These are phyloP conservation scores for Aspergillus coremiiformis DNA, from an alignment of 495 filamentous ascomycete genomes.

Conservation along the genomic window DNA sequence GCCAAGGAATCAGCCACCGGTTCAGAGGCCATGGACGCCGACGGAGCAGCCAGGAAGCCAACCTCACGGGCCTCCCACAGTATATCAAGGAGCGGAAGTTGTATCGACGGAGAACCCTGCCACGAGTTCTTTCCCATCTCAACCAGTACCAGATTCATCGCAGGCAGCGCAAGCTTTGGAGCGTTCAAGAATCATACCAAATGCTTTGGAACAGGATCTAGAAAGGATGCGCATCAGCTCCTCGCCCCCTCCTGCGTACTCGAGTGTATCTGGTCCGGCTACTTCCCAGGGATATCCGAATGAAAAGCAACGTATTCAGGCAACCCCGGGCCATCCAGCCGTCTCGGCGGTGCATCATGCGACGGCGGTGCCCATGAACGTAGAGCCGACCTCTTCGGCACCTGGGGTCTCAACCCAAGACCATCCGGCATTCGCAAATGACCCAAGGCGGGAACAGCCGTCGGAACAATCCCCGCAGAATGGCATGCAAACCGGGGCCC, in stretches of 20 bases:
- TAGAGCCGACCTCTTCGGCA: conserved; percentile 19
- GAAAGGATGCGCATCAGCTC: conserved; percentile 75
- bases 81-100: conserved; percentile 76
- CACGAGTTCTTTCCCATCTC: conserved; percentile 25
- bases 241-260: conserved; percentile 89
- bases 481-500: conserved; percentile 28
- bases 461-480: conserved; percentile 30
- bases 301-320: conserved; percentile 57
- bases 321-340: conserved; percentile 16
- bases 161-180: conserved; percentile 22
- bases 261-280: conserved; percentile 55
- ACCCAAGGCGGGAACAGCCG: conserved; percentile 46
- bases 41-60: conserved; percentile 84
- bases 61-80: conserved; percentile 85
- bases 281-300: conserved; percentile 59
- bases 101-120: conserved; percentile 32
- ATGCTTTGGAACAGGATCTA: conserved; percentile 78
- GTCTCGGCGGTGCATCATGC: conserved; percentile 23
- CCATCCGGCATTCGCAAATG: conserved; percentile 87
- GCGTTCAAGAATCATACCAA: conserved; percentile 33
- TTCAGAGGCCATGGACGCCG: conserved; percentile 84
- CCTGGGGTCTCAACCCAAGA: conserved; percentile 45
- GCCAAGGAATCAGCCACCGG: conserved; percentile 35
- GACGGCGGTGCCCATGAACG: conserved; percentile 22
- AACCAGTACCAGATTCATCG: conserved; percentile 19